A percentile compares a stretch with the other conserved stretches of the same genome.
Conservation (phyloP, 495 filamentous ascomycete species). For the Aspergillus avenaceus region DNA sequence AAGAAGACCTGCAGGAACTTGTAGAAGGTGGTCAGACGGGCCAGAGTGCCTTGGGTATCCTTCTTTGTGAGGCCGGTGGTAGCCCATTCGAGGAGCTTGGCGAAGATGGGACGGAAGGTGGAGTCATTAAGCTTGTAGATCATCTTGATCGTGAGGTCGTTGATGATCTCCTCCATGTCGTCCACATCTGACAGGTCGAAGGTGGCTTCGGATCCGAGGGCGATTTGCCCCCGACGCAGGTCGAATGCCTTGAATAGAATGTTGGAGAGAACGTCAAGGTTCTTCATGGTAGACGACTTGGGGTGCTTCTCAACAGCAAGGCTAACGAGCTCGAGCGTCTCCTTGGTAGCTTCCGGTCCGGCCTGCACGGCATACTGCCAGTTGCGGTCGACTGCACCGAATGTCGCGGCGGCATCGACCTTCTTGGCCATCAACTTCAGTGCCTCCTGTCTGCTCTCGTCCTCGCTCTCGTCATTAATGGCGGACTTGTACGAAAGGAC, state of each 20-base stretch:
- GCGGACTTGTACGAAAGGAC: constrained; percentile 65
- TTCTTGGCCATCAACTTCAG: constrained; percentile 67
- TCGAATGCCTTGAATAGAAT: constrained; percentile 72
- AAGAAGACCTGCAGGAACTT: constrained; percentile 76
- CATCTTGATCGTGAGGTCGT: constrained; percentile 74
- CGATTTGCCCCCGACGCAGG: constrained; percentile 55
- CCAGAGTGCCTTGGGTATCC: constrained; percentile 48
- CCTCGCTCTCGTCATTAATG: constrained; percentile 49
- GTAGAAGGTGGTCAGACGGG: constrained; percentile 69
- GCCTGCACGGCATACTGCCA: constrained; percentile 57
- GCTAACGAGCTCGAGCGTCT: constrained; percentile 62
- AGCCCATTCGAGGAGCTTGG: constrained; percentile 76
- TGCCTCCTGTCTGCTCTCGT: constrained; percentile 63
- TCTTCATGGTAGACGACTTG: constrained; percentile 69
- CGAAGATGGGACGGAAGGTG: constrained; percentile 92
- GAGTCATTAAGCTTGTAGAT: constrained; percentile 94
- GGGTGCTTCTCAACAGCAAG: constrained; percentile 68
- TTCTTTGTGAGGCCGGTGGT: constrained; percentile 51
- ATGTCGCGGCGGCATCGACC: constrained; percentile 63
- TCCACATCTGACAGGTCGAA: constrained; percentile 50
- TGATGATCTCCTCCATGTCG: constrained; percentile 60
- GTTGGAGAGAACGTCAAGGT: constrained; percentile 58
- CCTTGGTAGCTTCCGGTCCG: constrained; percentile 59
- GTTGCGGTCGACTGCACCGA: constrained; percentile 65
- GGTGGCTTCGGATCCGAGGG: constrained; percentile 27